Evolutionary conservation across 164 flowering plant species (phyloP), one percentile per base, ranked within the genome.

Genomic region (Cinnamomum micranthum): DNA sequence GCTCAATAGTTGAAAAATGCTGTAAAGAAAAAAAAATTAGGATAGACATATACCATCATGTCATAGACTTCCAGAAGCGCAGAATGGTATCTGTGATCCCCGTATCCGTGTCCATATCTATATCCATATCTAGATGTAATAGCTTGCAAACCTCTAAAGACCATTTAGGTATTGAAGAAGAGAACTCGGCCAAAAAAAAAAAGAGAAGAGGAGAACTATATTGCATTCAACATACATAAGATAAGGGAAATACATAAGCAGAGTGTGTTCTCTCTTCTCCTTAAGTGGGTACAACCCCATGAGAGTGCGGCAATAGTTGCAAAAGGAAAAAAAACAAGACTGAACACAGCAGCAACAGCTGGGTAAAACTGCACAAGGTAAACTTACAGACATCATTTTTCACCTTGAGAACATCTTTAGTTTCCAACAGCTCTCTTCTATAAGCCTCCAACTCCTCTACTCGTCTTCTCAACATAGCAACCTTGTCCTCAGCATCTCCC

Each of bases 241-340:
- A 20, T 5, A 55, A 55, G 17, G n/a, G n/a, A 55, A 55, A 55
- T 55, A 55, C 60, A 55, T n/a, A 47, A 47, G 24, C 17, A 14
- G 17, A 17, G 24, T 55, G 60, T 20, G 13, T 69, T 69, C 47
- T 6, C 14, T 6, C 22, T 47, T 51, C 72, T 22, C 10, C 20
- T 63, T 79, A 91, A 25, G 97, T 92, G 76, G 97, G 97, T 71
- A 89, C 90, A 82, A 74, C 79, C 65, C 63, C 82, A 31, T 27
- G 74, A 22, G 83, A 66, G 28, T 74, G 76, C 65, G 87, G 84
- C 20, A 76, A 78, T 6, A 84, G 59, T 76, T 74, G 80, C 81
- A 74, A 81, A 19, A 82, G 68, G 65, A 85, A 79, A 59, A 83
- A 33, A 77, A 73, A 80, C 64, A 81, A 68, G 6, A 70, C 84